Evolutionary conservation across 345 rosid species (phyloP).

Genomic region (Ceriops decandra): DNA sequence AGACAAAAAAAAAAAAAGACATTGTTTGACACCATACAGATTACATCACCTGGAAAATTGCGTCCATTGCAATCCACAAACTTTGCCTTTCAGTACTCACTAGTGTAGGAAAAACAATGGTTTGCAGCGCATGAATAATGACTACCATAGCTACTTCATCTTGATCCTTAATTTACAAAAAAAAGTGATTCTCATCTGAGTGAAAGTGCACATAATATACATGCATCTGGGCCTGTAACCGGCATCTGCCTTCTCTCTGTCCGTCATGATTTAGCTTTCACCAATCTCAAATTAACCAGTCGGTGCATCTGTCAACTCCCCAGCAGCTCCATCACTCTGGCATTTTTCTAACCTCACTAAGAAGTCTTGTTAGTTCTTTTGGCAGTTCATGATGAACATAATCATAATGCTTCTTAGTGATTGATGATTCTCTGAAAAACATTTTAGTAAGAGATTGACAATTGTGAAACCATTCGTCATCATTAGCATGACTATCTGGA

Average conservation of each 20-base stretch:
- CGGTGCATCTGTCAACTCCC: conserved; percentile 38
- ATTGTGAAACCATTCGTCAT: conserved; percentile 52
- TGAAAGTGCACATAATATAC: conserved; percentile 2
- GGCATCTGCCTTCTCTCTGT: not conserved
- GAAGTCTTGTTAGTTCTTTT: conserved; percentile 50
- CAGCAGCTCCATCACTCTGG: conserved; percentile 35
- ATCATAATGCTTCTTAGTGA: conserved; percentile 55
- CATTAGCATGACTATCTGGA: conserved; percentile 40
- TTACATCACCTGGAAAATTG: not conserved
- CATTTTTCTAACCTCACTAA: conserved; percentile 55
- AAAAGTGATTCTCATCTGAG: not conserved
- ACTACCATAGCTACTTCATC: not conserved
- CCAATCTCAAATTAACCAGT: conserved; percentile 19
- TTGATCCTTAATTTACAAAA: not conserved
- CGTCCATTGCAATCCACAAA: not conserved
- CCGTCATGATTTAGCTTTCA: not conserved
- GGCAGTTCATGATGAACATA: conserved; percentile 35
- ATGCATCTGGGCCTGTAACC: not conserved
- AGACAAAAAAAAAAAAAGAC: not conserved
- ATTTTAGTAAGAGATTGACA: conserved; percentile 64
- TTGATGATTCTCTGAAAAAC: conserved; percentile 60
- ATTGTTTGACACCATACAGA: not conserved
- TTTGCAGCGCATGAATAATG: not conserved
- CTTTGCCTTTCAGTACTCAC: not conserved
- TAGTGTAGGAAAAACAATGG: not conserved